Conservation (phyloP, 345 rosid genomes). For the Clarkia xantiana region DNA sequence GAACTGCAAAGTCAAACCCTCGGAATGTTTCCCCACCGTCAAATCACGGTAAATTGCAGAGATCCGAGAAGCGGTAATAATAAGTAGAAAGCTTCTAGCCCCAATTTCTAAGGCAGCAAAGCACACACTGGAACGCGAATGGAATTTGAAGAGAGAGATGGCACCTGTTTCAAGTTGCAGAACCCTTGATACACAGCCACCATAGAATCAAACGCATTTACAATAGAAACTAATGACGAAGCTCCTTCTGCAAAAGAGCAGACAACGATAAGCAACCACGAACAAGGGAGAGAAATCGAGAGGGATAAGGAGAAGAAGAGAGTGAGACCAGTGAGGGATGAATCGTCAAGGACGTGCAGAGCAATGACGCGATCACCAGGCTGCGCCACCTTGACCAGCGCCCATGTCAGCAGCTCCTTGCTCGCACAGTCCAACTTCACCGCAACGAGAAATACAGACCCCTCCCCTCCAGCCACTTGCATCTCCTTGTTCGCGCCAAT, state of each 20-base stretch:
- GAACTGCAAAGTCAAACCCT: no score
- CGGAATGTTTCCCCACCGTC: no score
- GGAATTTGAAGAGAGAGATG: no score
- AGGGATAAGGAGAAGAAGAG: neutral
- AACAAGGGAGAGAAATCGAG: neutral
- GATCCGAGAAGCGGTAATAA: no score
- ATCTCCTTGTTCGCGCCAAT: constrained; percentile 1
- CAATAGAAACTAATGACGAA: constrained; percentile 53
- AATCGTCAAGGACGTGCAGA: constrained; percentile 66
- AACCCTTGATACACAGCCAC: constrained; percentile 82
- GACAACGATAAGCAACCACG: neutral
- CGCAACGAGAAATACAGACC: constrained; percentile 53
- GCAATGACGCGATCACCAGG: constrained; percentile 83
- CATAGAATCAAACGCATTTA: constrained; percentile 59
- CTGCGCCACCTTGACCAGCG: constrained; percentile 60
- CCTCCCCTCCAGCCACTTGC: constrained; percentile 4
- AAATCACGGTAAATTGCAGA: no score
- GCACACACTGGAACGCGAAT: neutral
- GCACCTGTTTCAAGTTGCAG: constrained; percentile 90
- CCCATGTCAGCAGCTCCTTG: constrained; percentile 75
- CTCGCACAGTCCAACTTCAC: constrained; percentile 62
- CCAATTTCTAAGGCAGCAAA: no score
- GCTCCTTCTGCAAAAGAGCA: constrained; percentile 40
- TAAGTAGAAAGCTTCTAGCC: no score
- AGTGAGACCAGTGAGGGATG: constrained; percentile 11